Conservation (phyloP, 2,329 filamentous ascomycete genomes). For the Sphaerulina vaccinii region DNA sequence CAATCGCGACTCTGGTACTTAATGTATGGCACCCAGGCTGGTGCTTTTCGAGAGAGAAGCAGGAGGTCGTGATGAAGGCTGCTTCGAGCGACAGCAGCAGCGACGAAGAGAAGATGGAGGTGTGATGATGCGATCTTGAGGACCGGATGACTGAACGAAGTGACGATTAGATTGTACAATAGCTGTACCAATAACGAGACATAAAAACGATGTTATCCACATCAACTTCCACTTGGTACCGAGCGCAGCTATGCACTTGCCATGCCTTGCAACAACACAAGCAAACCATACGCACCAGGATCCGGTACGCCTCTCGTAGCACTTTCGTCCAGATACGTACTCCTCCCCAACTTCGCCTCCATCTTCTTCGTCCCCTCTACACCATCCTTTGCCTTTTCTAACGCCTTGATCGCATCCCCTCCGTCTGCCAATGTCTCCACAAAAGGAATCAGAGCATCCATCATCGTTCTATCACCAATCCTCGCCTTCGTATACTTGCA, state of each 20-base stretch:
- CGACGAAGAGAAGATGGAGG: constrained; percentile 9
- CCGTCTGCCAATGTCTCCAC: constrained; percentile 29
- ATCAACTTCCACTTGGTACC: too few species aligned
- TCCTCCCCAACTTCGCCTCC: constrained; percentile 38
- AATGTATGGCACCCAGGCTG: constrained; percentile 37
- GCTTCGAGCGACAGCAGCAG: constrained; percentile 6
- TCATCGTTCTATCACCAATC: constrained; percentile 38
- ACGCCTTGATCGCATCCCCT: constrained; percentile 28
- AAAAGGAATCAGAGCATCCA: constrained; percentile 40
- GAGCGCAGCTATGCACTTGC: too few species aligned
- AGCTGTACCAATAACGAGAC: background rate
- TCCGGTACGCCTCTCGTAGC: constrained; percentile 39
- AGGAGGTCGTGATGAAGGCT: constrained; percentile 16
- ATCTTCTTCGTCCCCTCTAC: constrained; percentile 39
- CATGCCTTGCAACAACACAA: constrained; percentile 39
- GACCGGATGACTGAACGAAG: too few species aligned
- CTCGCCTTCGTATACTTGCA: constrained; percentile 38
- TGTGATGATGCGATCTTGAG: background rate
- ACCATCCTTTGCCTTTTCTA: constrained; percentile 31
- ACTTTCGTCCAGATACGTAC: constrained; percentile 39
- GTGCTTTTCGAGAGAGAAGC: constrained; percentile 31
- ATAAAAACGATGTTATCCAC: background rate
- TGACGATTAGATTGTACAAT: background rate
- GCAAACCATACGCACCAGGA: constrained; percentile 40
- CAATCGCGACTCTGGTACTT: constrained; percentile 31